Conservation (phyloP, 805 yeast species). For the Pichia eremophila region DNA sequence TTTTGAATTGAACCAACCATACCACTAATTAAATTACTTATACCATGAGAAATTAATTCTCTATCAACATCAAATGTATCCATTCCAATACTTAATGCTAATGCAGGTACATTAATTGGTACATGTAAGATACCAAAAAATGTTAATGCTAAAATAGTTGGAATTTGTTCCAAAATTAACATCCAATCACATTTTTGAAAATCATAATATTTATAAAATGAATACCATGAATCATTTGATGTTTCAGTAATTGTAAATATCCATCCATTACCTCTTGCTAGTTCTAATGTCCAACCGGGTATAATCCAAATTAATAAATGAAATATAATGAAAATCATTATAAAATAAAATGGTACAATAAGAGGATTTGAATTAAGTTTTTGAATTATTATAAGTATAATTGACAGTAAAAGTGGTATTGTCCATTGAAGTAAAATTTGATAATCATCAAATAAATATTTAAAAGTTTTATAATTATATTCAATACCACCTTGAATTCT, state of each 20-base stretch:
- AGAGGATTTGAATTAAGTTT: constrained; percentile 52
- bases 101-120: constrained; percentile 95
- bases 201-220: constrained; percentile 66
- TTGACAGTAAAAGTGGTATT: constrained; percentile 58
- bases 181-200: constrained; percentile 68
- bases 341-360: constrained; percentile 74
- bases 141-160: constrained; percentile 91
- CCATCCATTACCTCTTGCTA: constrained; percentile 74
- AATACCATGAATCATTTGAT: constrained; percentile 78
- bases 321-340: constrained; percentile 56
- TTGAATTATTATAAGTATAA: constrained; percentile 51
- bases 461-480: constrained; percentile 51
- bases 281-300: constrained; percentile 54
- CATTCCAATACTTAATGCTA: constrained; percentile 83
- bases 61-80: constrained; percentile 84
- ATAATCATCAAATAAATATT: constrained; percentile 32
- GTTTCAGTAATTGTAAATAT: constrained; percentile 59
- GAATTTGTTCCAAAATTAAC: constrained; percentile 57
- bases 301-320: constrained; percentile 58
- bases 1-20: constrained; percentile 82
- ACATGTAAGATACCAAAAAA: constrained; percentile 95
- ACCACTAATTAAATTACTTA: constrained; percentile 81
- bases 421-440: constrained; percentile 52
- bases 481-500: constrained; percentile 65
- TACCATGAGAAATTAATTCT: constrained; percentile 91